Evolutionary conservation across 257 asterid species (phyloP), one percentile per base, ranked within the genome.

Genomic region (Ajuga chamaepitys): DNA sequence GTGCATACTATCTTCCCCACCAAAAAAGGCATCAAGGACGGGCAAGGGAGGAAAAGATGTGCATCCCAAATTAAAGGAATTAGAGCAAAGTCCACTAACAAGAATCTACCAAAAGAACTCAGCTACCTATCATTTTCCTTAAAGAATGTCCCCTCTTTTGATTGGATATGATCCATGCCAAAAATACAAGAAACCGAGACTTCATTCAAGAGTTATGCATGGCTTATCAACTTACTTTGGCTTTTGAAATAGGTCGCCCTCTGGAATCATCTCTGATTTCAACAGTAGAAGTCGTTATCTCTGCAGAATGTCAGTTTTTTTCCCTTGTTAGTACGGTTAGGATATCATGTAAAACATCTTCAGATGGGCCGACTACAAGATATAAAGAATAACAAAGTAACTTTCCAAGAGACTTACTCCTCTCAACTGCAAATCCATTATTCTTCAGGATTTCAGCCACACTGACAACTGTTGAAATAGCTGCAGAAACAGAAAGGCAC

Each of bases 401-500:
- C 14, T 21, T n/a, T n/a, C 44, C 5, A 22, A 61, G 65, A 56
- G 73, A 12, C 84, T 70, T 74, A 87, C 95, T 87, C 85, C 80
- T 85, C 69, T 87, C 92, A 28, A 75, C 76, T 7, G 90, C 93
- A 74, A 83, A 83, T 37, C 93, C 93, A 80, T 81, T 85, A 46
- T 87, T 87, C 80, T 85, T 85, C 66, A 87, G 67, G 70, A 87
- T 85, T 58, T 85, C 95, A 51, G 93, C 89, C 63, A 85, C 62
- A 69, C 86, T 87, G 20, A 87, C 95, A 57, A 85, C 93, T 0
- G 95, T 87, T 30, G 95, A 77, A 69, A 87, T 87, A 66, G 95
- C 93, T 87, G 83, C 70, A 74, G 22, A 58, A 9, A 68, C 32
- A 38, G 58, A 56, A 74, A 35, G 5, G 38, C 22, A 51, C 22